A percentile compares a stretch with the other conserved stretches of the same genome.
These are phyloP conservation scores for Cyclaneusma minus DNA, from an alignment of 2,329 filamentous ascomycete species.

Conservation along the genomic window DNA sequence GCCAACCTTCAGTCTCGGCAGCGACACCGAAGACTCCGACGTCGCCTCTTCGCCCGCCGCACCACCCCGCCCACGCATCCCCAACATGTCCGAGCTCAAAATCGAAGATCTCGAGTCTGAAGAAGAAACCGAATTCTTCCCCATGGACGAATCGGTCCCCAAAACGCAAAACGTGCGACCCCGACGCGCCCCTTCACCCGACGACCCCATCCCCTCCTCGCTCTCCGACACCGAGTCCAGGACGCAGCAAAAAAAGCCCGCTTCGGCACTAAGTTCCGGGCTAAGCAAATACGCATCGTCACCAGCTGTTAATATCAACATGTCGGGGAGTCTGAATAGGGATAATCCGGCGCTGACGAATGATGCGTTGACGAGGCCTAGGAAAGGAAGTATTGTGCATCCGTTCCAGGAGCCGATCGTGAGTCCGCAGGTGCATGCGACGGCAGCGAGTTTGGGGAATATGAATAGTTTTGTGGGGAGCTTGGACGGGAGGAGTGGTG, in stretches of 20 bases:
- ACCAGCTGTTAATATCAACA: too few relatives aligned
- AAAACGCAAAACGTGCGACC: too few relatives aligned
- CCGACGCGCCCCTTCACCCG: too few relatives aligned
- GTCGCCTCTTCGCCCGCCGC: background rate
- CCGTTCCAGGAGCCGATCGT: conserved; percentile 37
- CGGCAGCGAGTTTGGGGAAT: conserved; percentile 30
- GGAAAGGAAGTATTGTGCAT: too few relatives aligned
- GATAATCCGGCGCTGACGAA: too few relatives aligned
- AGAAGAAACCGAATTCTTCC: conserved; percentile 13
- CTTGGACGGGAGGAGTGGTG: conserved; percentile 18
- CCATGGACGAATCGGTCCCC: conserved; percentile 13
- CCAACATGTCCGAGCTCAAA: background rate
- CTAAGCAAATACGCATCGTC: too few relatives aligned
- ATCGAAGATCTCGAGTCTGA: conserved; percentile 4
- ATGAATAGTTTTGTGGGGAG: conserved; percentile 36
- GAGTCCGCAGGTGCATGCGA: conserved; percentile 30
- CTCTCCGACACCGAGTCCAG: too few relatives aligned
- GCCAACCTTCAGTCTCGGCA: background rate
- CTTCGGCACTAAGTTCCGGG: too few relatives aligned
- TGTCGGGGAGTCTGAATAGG: too few relatives aligned
- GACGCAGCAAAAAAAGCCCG: too few relatives aligned
- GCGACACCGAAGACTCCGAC: conserved; percentile 1
- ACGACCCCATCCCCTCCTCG: too few relatives aligned
- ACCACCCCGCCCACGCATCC: background rate
- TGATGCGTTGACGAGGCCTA: too few relatives aligned